Conservation (phyloP, 2,329 filamentous ascomycete species). For the Epichloe uncinata region DNA sequence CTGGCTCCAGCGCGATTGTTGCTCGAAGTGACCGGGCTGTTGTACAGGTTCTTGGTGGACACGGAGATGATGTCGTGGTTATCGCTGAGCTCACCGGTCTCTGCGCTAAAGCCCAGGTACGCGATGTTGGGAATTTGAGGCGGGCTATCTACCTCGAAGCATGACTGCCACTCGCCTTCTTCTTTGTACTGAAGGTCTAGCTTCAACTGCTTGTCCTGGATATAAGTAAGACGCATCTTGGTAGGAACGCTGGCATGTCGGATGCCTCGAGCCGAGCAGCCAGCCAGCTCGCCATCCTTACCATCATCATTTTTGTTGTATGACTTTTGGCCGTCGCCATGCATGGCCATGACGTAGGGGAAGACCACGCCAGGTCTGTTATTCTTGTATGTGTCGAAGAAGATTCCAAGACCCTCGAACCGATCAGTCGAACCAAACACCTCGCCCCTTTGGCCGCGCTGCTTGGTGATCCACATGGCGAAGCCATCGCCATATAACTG, state of each 20-base stretch:
- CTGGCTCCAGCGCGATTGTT: constrained; percentile 24
- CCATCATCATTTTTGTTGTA: constrained; percentile 95
- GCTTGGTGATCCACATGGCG: constrained; percentile 95
- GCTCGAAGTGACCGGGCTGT: constrained; percentile 28
- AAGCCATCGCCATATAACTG: constrained; percentile 92
- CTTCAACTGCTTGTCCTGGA: constrained; percentile 84
- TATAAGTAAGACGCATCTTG: constrained; percentile 83
- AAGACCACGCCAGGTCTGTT: constrained; percentile 92
- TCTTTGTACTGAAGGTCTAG: constrained; percentile 91
- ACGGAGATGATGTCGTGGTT: constrained; percentile 95
- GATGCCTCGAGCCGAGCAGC: constrained; percentile 87
- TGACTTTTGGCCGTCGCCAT: constrained; percentile 73
- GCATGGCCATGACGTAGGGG: constrained; percentile 97
- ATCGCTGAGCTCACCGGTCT: constrained; percentile 92
- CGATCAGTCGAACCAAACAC: constrained; percentile 82
- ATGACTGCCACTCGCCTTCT: constrained; percentile 76
- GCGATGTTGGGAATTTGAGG: constrained; percentile 67
- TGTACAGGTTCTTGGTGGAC: constrained; percentile 79
- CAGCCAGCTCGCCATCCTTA: constrained; percentile 82
- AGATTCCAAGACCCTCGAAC: constrained; percentile 90
- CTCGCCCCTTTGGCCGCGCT: constrained; percentile 64
- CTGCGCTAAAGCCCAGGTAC: constrained; percentile 67
- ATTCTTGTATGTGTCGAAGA: constrained; percentile 99
- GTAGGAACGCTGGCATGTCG: constrained; percentile 69
- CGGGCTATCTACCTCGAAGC: constrained; percentile 62